A percentile compares a stretch with the other conserved stretches of the same genome.
Conservation (phyloP, 2,329 filamentous ascomycete species). For the Stylonectria norvegica region DNA sequence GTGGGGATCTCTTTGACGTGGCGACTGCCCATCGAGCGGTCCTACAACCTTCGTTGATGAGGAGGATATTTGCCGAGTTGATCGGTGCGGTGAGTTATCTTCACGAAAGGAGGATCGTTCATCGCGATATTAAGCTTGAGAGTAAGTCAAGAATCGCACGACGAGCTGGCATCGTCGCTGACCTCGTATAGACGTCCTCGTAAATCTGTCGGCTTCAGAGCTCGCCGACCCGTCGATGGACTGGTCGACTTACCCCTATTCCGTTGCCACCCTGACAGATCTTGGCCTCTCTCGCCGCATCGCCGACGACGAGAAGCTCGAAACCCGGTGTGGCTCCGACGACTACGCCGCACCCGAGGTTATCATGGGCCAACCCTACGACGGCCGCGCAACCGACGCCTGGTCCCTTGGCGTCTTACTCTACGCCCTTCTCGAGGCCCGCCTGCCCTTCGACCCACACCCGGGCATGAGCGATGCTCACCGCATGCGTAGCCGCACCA, state of each 20-base stretch:
- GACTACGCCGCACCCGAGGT: conserved; percentile 97
- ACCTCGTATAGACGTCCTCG: conserved; percentile 72
- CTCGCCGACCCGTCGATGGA: conserved; percentile 61
- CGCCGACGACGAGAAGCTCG: conserved; percentile 81
- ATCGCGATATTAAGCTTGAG: conserved; percentile 97
- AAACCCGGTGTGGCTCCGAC: conserved; percentile 90
- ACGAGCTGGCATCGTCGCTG: conserved; percentile 11
- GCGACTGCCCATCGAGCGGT: conserved; percentile 69
- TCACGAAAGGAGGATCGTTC: conserved; percentile 81
- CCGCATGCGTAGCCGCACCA: conserved; percentile 75
- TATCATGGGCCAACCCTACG: conserved; percentile 90
- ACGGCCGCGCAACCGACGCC: conserved; percentile 85
- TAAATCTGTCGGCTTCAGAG: conserved; percentile 71
- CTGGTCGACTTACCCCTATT: conserved; percentile 73
- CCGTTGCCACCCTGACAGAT: conserved; percentile 85
- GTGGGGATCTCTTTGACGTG: conserved; percentile 92
- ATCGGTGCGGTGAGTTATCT: conserved; percentile 83
- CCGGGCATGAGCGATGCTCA: conserved; percentile 75
- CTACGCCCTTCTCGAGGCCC: conserved; percentile 89
- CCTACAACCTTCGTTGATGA: conserved; percentile 66
- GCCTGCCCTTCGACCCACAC: conserved; percentile 86
- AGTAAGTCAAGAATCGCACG: too few relatives aligned
- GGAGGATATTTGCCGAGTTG: conserved; percentile 86
- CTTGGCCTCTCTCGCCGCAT: conserved; percentile 85
- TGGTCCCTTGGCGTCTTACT: conserved; percentile 94